Base-by-base conservation (phyloP, 306 rosid genomes). In the Hippophae rhamnoides region DNA sequence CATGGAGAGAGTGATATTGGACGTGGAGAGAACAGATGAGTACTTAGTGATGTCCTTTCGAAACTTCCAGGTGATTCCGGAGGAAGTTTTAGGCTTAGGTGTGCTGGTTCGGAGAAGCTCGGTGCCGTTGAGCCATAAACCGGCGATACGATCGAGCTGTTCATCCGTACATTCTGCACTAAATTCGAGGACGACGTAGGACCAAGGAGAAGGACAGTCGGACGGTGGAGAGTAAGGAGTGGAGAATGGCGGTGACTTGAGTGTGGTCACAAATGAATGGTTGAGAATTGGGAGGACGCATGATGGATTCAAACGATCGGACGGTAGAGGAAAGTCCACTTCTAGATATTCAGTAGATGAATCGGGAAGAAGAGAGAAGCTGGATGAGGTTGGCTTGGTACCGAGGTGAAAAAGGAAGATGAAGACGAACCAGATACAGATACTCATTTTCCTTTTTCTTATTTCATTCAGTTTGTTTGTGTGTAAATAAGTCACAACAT, bases 91-190 rank as follows among this genome's bases (percentile, higher is more conserved):
- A 10, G 96, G 95, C 60, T 85, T 79, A 44, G 95, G 85, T 7
- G 96, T 85, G 83, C 95, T 85, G 55, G 90, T 89, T 1, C 96
- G 88, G 66, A 89, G 70, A 47, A 89, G 64, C 79, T 89, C 96
- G 5, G 10, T 86, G 23, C 95, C 96, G 66, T 64, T 82, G 56
- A 89, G 84, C 94, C 90, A 89, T 8, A 89, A 1, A 57, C 82
- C 96, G 67, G 86, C 76, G 63, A 89, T 81, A 54, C 96, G 95
- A 43, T 85, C 94, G 85, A 83, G 85, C 64, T 89, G 96, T 14
- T 89, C 80, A 57, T 90, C 94, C 41, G 62, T 72, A 62, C 77
- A 83, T 12, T 53, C 38, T 67, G 79, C 93, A 13, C 71, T 80
- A 57, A 85, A 69, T 43, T 72, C 75, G 27, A 89, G 82, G 26